Evolutionary conservation across 164 flowering plant genomes (phyloP).

Genomic region (Magnolia kwangsiensis): DNA sequence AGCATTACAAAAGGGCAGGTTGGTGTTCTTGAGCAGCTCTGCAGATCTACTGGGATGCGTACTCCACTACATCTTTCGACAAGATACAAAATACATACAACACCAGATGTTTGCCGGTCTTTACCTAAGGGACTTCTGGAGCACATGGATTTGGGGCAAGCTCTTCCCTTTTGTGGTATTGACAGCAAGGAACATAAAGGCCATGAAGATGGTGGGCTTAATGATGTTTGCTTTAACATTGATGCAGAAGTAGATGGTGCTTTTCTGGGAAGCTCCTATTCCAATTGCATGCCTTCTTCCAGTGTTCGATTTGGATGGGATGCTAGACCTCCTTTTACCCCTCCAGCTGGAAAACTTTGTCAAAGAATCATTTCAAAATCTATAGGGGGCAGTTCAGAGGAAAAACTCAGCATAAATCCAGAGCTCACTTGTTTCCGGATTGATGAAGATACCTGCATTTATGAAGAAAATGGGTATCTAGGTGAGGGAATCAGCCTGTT

Average conservation of each 20-base stretch:
- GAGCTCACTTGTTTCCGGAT: slow-evolving; percentile 67
- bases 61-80: slow-evolving; percentile 48
- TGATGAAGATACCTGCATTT: slow-evolving; percentile 51
- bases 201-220: neutral
- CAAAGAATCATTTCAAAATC: slow-evolving; percentile 23
- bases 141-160: slow-evolving; percentile 28
- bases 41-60: slow-evolving; percentile 46
- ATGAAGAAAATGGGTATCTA: neutral
- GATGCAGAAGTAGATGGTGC: slow-evolving; percentile 18
- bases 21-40: slow-evolving; percentile 48
- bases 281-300: slow-evolving; percentile 36
- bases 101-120: slow-evolving; percentile 41
- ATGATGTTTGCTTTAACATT: slow-evolving; percentile 13
- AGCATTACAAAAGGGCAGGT: slow-evolving; percentile 34
- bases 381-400: slow-evolving; percentile 34
- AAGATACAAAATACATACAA: slow-evolving; percentile 27
- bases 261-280: slow-evolving; percentile 27
- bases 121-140: slow-evolving; percentile 62
- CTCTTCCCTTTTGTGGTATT: slow-evolving; percentile 17
- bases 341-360: slow-evolving; percentile 46
- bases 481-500: slow-evolving; percentile 31
- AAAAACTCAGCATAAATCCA: slow-evolving; percentile 40
- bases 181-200: slow-evolving; percentile 19
- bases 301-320: slow-evolving; percentile 27
- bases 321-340: slow-evolving; percentile 34